phyloP scores from a whole-genome alignment of 2,329 filamentous ascomycete species.

The Colletotrichum graminicola region DNA sequence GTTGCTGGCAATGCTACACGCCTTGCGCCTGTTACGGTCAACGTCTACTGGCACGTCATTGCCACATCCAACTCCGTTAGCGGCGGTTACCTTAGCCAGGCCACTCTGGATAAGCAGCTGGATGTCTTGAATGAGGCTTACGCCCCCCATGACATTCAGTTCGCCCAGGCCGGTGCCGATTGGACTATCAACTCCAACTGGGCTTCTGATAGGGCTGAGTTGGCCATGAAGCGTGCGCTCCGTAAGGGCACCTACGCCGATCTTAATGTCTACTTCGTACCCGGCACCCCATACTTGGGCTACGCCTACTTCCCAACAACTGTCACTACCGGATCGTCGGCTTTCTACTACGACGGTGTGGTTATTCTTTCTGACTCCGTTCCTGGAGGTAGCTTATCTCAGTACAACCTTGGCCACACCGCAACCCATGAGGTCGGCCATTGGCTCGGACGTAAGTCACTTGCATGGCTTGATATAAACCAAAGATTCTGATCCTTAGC shows the following conservation, averaged over 20 bases:
- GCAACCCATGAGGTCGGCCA: conserved; percentile 61
- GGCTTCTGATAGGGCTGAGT: conserved; percentile 56
- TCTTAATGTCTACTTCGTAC: conserved; percentile 63
- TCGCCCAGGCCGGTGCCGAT: conserved; percentile 57
- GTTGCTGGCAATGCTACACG: conserved; percentile 43
- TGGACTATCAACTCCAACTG: conserved; percentile 62
- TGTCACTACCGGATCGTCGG: conserved; percentile 46
- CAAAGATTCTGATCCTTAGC: background rate
- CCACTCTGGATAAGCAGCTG: conserved; percentile 55
- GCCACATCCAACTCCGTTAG: conserved; percentile 47
- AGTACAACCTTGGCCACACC: conserved; percentile 52
- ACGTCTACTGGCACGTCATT: conserved; percentile 56
- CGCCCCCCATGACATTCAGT: conserved; percentile 57
- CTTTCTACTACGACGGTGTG: conserved; percentile 57
- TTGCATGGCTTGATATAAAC: background rate
- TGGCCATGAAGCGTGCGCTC: conserved; percentile 59
- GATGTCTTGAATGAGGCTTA: conserved; percentile 60
- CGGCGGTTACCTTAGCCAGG: conserved; percentile 52
- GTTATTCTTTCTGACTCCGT: conserved; percentile 52
- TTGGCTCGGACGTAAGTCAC: conserved; percentile 56
- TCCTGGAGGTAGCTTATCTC: conserved; percentile 52
- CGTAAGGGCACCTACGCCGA: conserved; percentile 57
- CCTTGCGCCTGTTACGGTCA: conserved; percentile 50
- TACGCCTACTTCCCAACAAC: conserved; percentile 60
- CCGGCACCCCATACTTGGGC: conserved; percentile 55